These are phyloP conservation scores for Stentor coeruleus DNA, from an alignment of 73 alveolate genomes.

Conservation along the genomic window DNA sequence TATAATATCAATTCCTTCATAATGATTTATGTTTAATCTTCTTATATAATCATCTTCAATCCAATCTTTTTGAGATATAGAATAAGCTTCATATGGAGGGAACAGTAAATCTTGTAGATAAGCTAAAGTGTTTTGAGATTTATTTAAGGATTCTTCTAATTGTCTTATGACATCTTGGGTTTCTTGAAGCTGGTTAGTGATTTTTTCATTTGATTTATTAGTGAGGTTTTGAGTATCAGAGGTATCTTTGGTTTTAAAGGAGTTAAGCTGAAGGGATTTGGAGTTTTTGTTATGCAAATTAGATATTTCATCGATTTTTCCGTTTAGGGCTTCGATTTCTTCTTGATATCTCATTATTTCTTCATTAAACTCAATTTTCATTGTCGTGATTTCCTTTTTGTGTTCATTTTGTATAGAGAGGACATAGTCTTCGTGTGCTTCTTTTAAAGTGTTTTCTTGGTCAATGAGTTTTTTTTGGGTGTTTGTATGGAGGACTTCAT, in stretches of 20 bases:
- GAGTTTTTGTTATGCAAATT: too few relatives aligned
- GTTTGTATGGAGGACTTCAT: neutral
- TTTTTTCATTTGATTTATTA: neutral
- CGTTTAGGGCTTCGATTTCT: neutral
- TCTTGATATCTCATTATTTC: neutral
- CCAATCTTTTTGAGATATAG: neutral
- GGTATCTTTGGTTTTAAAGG: neutral
- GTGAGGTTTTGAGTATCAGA: too few relatives aligned
- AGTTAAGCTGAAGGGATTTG: neutral
- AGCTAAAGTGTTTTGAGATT: neutral
- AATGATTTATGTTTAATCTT: neutral
- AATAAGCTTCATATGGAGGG: neutral
- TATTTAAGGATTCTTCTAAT: too few relatives aligned
- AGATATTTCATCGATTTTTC: neutral
- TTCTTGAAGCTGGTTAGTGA: neutral
- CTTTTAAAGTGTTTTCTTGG: neutral
- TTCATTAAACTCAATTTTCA: neutral
- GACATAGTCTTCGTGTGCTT: neutral
- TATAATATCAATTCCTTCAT: neutral
- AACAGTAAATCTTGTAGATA: neutral
- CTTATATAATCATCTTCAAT: neutral
- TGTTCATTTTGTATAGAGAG: neutral
- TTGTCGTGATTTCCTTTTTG: too few relatives aligned
- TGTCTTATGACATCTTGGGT: neutral
- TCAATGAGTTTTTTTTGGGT: neutral